These are phyloP conservation scores for Penicillium dipodomyicola DNA, from an alignment of 495 filamentous ascomycete species.

Conservation along the genomic window DNA sequence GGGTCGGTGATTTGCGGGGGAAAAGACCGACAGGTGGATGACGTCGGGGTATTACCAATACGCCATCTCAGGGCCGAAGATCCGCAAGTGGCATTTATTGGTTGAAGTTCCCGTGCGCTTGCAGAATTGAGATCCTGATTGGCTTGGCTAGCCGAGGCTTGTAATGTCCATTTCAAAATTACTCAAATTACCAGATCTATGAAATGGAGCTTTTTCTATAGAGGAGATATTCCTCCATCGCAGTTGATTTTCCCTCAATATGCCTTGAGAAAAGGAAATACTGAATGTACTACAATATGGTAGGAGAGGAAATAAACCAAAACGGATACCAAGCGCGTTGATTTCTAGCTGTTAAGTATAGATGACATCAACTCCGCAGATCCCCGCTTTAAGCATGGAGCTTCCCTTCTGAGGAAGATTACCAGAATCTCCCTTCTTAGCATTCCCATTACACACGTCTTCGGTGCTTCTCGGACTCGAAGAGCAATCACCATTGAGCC, in stretches of 20 bases:
- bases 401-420: slow-evolving; percentile 26
- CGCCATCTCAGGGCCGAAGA: slow-evolving; percentile 12
- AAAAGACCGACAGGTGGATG: not conserved
- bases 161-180: slow-evolving; percentile 4
- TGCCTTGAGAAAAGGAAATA: not conserved
- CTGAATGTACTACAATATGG: not conserved
- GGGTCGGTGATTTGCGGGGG: not conserved
- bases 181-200: not conserved
- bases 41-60: slow-evolving; percentile 14
- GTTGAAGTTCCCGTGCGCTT: not conserved
- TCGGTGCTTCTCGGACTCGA: slow-evolving; percentile 31
- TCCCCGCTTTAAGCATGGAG: slow-evolving; percentile 24
- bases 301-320: not conserved
- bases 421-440: not conserved
- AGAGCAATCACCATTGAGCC: slow-evolving; percentile 30
- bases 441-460: slow-evolving; percentile 8
- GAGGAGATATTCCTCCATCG: not conserved
- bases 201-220: not conserved
- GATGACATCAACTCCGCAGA: slow-evolving; percentile 27
- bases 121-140: not conserved
- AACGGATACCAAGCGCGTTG: not conserved
- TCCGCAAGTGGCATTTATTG: not conserved
- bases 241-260: not conserved
- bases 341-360: not conserved
- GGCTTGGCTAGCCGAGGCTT: not conserved